These are phyloP conservation scores for Leccinum boreale DNA, from an alignment of 768 basidiomycete genomes.

Conservation along the genomic window DNA sequence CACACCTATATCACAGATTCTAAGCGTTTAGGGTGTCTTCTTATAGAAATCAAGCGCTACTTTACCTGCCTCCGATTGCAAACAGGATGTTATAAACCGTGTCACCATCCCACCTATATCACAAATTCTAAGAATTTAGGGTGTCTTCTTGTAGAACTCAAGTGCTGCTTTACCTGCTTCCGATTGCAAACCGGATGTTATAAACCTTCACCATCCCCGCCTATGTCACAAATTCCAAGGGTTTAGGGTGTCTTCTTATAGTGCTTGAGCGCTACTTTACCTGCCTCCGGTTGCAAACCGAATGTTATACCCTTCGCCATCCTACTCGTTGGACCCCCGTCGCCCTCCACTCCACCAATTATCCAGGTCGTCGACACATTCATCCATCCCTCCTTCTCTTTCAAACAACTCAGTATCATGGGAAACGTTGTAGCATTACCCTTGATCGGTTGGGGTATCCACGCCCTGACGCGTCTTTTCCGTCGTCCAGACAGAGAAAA, in stretches of 20 bases:
- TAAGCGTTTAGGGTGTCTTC: neutral
- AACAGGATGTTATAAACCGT: neutral
- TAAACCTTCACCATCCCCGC: neutral
- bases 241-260: neutral
- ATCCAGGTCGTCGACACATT: neutral
- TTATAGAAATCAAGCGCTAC: neutral
- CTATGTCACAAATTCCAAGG: neutral
- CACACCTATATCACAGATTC: too few relatives aligned
- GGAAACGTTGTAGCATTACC: neutral
- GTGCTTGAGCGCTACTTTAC: neutral
- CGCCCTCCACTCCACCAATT: neutral
- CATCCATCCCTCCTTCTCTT: too few relatives aligned
- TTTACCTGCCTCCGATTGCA: neutral
- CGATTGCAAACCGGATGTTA: neutral
- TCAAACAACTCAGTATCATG: neutral
- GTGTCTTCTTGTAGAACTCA: neutral
- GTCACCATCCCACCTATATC: neutral
- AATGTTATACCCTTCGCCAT: neutral
- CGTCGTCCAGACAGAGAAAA: constrained; percentile 9
- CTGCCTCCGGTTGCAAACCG: neutral
- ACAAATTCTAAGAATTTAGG: too few relatives aligned
- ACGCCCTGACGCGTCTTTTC: neutral
- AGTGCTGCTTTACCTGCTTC: too few relatives aligned
- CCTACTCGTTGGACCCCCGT: neutral
- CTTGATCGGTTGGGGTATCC: neutral